Evolutionary conservation across 441 rosid species (phyloP).

Genomic region (Cnidoscolus chayamansa): DNA sequence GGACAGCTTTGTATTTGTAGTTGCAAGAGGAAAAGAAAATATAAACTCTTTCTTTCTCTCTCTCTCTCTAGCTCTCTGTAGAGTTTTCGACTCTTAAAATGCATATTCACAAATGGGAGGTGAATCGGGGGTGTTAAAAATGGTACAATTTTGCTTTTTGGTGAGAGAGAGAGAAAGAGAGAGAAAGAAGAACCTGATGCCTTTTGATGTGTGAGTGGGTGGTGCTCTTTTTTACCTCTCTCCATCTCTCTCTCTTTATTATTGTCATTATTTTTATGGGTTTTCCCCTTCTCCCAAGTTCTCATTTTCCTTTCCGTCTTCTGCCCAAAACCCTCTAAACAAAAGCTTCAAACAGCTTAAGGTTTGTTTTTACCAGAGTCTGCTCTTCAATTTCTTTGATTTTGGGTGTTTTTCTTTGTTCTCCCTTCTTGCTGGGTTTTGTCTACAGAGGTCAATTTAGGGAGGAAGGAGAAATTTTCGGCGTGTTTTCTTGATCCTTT

Average conservation of each 20-base stretch:
- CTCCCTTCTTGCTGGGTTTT: background rate
- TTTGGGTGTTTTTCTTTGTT: background rate
- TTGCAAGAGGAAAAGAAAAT: background rate
- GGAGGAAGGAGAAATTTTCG: background rate
- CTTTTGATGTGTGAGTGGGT: conserved; percentile 81
- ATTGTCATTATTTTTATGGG: no score
- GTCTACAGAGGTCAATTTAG: background rate
- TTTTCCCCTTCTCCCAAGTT: background rate
- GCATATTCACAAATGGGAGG: conserved; percentile 27
- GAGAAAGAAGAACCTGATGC: conserved; percentile 60
- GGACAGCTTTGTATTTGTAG: conserved; percentile 36
- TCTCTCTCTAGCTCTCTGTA: background rate
- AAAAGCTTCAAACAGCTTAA: background rate
- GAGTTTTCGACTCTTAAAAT: conserved; percentile 1
- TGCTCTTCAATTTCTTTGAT: background rate
- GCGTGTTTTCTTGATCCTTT: conserved; percentile 20
- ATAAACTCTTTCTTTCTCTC: background rate
- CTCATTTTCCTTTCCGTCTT: conserved; percentile 5
- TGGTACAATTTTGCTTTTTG: conserved; percentile 29
- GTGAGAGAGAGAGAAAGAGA: background rate
- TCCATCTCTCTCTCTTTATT: conserved; percentile 21
- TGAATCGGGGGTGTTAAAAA: conserved; percentile 33
- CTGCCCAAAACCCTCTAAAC: conserved; percentile 17
- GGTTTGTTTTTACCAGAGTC: conserved; percentile 19
- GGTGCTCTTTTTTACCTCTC: conserved; percentile 43